Conservation (phyloP, 352 stramenopile genomes). For the Globisporangium alternatum region DNA sequence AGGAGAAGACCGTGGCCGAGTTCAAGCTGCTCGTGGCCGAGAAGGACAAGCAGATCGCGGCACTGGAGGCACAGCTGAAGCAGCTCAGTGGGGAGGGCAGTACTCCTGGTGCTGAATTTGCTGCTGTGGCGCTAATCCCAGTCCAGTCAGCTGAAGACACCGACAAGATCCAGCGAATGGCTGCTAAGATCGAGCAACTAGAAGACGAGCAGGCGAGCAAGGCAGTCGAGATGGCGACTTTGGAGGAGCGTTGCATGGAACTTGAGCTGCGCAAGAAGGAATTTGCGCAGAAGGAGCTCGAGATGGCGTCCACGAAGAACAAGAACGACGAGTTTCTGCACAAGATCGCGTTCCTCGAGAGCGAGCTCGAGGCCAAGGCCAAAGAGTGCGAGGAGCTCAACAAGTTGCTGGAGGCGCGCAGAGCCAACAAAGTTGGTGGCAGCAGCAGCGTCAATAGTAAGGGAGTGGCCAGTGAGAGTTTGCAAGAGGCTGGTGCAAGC, state of each 20-base stretch:
- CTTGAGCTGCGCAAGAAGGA: slow-evolving; percentile 39
- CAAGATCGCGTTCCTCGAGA: slow-evolving; percentile 49
- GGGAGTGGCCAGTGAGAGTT: not conserved
- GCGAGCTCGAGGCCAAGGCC: slow-evolving; percentile 43
- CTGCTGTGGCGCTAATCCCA: not conserved
- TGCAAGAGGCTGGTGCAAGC: not conserved
- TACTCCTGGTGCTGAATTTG: not conserved
- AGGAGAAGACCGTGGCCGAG: slow-evolving; percentile 88
- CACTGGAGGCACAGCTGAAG: slow-evolving; percentile 34
- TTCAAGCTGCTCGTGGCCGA: slow-evolving; percentile 62
- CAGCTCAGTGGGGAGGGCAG: slow-evolving; percentile 13
- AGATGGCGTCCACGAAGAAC: slow-evolving; percentile 34
- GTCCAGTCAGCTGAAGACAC: slow-evolving; percentile 11
- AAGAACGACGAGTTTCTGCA: slow-evolving; percentile 50
- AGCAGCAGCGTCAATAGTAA: not conserved
- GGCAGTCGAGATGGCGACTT: slow-evolving; percentile 37
- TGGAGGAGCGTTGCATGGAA: slow-evolving; percentile 58
- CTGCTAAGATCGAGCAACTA: slow-evolving; percentile 48
- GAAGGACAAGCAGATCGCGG: slow-evolving; percentile 54
- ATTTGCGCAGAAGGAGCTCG: slow-evolving; percentile 37
- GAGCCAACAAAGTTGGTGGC: slow-evolving; percentile 2
- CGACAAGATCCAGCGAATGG: slow-evolving; percentile 33
- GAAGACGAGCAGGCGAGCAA: slow-evolving; percentile 66
- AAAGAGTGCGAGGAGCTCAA: slow-evolving; percentile 51
- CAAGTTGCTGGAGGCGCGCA: slow-evolving; percentile 24